These are phyloP conservation scores for Micromonas pusilla DNA, from an alignment of 139 green algal species.

Conservation along the genomic window DNA sequence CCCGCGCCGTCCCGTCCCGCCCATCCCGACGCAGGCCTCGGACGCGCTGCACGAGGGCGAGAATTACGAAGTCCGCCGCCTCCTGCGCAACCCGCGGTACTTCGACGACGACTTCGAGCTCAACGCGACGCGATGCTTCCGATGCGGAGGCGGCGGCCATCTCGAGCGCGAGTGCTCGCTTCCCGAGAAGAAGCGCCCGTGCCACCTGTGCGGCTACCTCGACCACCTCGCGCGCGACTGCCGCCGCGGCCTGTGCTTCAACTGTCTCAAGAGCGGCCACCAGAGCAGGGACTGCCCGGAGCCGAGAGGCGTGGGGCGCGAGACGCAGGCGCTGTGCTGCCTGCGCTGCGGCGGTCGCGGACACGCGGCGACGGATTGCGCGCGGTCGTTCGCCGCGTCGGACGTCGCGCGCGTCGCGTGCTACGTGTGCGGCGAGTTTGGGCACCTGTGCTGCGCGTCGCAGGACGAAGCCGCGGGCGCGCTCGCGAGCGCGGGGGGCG, in stretches of 20 bases:
- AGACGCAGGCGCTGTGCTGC: slow-evolving; percentile 39
- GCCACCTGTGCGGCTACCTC: slow-evolving; percentile 61
- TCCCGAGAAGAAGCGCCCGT: slow-evolving; percentile 41
- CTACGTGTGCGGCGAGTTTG: slow-evolving; percentile 52
- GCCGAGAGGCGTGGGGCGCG: not conserved
- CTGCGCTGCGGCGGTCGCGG: slow-evolving; percentile 50
- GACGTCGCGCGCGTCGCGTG: slow-evolving; percentile 57
- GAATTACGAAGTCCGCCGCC: not conserved
- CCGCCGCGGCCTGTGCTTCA: slow-evolving; percentile 49
- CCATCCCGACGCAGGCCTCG: not conserved
- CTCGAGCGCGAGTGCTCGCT: slow-evolving; percentile 45
- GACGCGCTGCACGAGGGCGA: not conserved
- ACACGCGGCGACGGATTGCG: slow-evolving; percentile 38
- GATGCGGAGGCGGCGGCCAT: slow-evolving; percentile 48
- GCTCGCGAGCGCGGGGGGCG: not conserved
- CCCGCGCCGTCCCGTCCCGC: no score
- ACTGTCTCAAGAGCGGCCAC: slow-evolving; percentile 30
- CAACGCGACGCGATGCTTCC: slow-evolving; percentile 44
- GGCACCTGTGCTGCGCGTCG: slow-evolving; percentile 55
- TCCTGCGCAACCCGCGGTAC: slow-evolving; percentile 33
- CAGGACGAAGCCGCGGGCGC: slow-evolving; percentile 26
- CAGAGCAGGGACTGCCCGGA: slow-evolving; percentile 26
- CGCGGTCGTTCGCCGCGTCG: slow-evolving; percentile 35
- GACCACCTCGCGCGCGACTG: slow-evolving; percentile 50
- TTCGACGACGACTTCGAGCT: slow-evolving; percentile 53